Evolutionary conservation across 768 basidiomycete genomes (phyloP), one percentile per base, ranked within the genome.

Genomic region (Pisolithus sp.): DNA sequence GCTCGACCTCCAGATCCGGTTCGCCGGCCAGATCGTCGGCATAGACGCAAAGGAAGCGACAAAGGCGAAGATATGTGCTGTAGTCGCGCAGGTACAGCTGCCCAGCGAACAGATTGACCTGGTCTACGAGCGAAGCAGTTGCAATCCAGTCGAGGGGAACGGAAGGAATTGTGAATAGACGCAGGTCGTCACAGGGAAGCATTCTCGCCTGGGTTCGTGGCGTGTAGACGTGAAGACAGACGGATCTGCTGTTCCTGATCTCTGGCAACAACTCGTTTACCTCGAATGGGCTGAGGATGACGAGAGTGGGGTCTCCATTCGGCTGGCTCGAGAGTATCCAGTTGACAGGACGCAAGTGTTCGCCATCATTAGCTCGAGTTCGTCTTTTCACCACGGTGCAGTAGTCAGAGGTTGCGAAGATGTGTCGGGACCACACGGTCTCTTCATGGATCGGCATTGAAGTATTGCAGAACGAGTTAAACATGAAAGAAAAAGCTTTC

Each of bases 41-140:
- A 7, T 64, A 54, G 13, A 76, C 18, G 3, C 75, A 70, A 28
- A 78, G 59, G 48, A 71, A 61, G 20, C 59, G 53, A 52, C 76
- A 76, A 15, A 73, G 30, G 2, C 51, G 56, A 30, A 53, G 54
- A 46, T 76, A 78, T 2, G 68, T 57, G 12, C 52, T 52, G 24
- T 66, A 58, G 21, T 70, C 58, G 12, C 59, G 60, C 37, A 76
- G 49, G 48, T 72, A 78, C 4, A 78, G 65, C 50, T 78, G 74
- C 4, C 75, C 76, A 13, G 75, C 73, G 56, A 71, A 76, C 28
- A 77, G 54, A 36, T 72, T 75, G 30, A 78, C 61, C 44, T 76
- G 73, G 24, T 46, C 48, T 23, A 64, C 65, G 6, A 61, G 48
- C 8, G 51, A 36, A 2, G 47, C 37, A 2, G 53, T 44, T 0